Conservation (phyloP, 495 filamentous ascomycete genomes). For the Letharia lupina region DNA sequence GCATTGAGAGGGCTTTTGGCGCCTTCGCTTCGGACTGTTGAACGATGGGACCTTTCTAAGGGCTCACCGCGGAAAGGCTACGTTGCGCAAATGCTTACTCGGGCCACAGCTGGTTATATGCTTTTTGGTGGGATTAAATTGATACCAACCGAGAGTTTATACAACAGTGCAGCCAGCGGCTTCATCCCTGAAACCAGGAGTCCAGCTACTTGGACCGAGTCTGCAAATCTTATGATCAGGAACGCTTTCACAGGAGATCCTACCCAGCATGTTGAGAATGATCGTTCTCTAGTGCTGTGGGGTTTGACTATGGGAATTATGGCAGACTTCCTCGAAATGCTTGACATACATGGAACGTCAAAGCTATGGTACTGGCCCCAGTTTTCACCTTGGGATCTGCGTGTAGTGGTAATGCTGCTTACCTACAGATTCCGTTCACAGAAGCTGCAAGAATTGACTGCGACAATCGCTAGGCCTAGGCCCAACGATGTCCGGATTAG, state of each 20-base stretch:
- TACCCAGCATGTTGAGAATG: slow-evolving; percentile 9
- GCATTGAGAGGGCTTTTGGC: slow-evolving; percentile 57
- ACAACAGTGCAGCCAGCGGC: slow-evolving; percentile 43
- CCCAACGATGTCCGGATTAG: slow-evolving; percentile 38
- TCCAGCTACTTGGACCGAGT: neutral
- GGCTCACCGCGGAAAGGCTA: slow-evolving; percentile 49
- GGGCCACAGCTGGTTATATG: slow-evolving; percentile 58
- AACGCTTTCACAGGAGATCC: neutral
- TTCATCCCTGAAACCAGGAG: slow-evolving; percentile 34
- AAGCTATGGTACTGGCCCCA: slow-evolving; percentile 64
- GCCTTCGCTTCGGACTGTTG: slow-evolving; percentile 51
- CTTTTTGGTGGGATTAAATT: slow-evolving; percentile 61
- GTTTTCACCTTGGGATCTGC: slow-evolving; percentile 59
- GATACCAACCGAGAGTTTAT: slow-evolving; percentile 51
- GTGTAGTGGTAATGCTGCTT: slow-evolving; percentile 50
- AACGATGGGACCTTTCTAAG: slow-evolving; percentile 58
- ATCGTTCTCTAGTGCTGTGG: slow-evolving; percentile 60
- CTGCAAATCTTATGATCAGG: neutral
- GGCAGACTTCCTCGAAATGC: slow-evolving; percentile 62
- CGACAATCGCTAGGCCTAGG: slow-evolving; percentile 13
- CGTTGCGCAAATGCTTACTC: slow-evolving; percentile 42
- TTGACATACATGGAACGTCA: slow-evolving; percentile 55
- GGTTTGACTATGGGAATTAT: slow-evolving; percentile 65
- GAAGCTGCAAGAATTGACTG: slow-evolving; percentile 40
- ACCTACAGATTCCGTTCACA: slow-evolving; percentile 52